These are phyloP conservation scores for Nannizzia gypsea DNA, from an alignment of 2,329 filamentous ascomycete species.

Conservation along the genomic window DNA sequence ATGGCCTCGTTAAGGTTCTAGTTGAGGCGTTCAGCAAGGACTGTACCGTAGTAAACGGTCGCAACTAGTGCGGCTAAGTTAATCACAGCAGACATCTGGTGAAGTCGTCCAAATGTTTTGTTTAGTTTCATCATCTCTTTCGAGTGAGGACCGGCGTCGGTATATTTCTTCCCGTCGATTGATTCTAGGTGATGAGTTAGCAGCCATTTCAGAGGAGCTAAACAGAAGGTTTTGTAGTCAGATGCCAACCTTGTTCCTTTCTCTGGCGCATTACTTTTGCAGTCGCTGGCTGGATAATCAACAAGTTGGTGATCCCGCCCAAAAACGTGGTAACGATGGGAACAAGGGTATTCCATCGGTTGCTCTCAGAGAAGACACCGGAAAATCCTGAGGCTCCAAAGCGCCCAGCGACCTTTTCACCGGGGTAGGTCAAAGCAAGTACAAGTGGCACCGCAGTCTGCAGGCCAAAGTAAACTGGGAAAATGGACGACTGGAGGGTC, in stretches of 20 bases:
- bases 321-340: conserved; percentile 59
- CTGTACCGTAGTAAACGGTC: conserved; percentile 65
- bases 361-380: conserved; percentile 49
- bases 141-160: conserved; percentile 66
- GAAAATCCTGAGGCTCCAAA: conserved; percentile 35
- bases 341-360: conserved; percentile 52
- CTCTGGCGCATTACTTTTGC: conserved; percentile 61
- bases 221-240: background rate
- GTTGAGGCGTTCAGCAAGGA: conserved; percentile 53
- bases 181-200: conserved; percentile 45
- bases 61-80: conserved; percentile 62
- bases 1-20: conserved; percentile 19
- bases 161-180: conserved; percentile 77
- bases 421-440: conserved; percentile 70
- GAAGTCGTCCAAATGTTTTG: conserved; percentile 64
- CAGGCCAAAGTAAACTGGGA: conserved; percentile 71
- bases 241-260: conserved; percentile 59
- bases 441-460: conserved; percentile 64
- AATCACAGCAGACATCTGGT: conserved; percentile 68
- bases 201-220: background rate
- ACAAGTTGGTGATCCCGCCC: conserved; percentile 59
- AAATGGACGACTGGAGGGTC: conserved; percentile 64
- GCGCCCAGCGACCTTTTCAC: conserved; percentile 33
- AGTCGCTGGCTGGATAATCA: conserved; percentile 63
- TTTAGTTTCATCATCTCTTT: conserved; percentile 73